Evolutionary conservation across 2,329 filamentous ascomycete species (phyloP).

Genomic region (Fusarium secorum): DNA sequence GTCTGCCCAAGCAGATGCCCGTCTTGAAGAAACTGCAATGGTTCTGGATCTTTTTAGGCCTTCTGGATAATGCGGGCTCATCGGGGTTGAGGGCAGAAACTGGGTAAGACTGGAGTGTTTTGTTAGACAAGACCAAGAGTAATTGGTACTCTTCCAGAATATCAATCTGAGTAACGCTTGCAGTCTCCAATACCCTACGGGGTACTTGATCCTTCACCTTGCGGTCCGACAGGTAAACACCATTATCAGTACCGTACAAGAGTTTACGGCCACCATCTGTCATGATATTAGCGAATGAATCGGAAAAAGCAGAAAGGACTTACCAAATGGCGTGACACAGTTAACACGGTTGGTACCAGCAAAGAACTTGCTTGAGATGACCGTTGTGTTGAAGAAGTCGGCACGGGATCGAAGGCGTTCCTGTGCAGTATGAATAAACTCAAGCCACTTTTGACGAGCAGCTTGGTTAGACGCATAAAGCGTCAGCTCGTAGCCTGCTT

Average conservation of each 20-base stretch:
- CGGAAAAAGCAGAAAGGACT: conserved; percentile 45
- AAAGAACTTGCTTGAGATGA: conserved; percentile 68
- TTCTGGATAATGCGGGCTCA: conserved; percentile 81
- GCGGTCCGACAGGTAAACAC: conserved; percentile 90
- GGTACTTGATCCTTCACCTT: conserved; percentile 85
- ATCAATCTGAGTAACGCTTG: conserved; percentile 92
- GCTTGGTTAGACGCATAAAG: conserved; percentile 87
- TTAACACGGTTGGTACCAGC: conserved; percentile 82
- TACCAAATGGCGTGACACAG: conserved; percentile 90
- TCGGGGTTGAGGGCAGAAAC: conserved; percentile 85
- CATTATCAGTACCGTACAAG: conserved; percentile 92
- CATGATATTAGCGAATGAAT: conserved; percentile 25
- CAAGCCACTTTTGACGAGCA: conserved; percentile 94
- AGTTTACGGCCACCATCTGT: conserved; percentile 92
- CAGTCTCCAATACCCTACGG: conserved; percentile 83
- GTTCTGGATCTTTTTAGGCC: conserved; percentile 94
- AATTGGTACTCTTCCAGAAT: conserved; percentile 95
- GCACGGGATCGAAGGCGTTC: conserved; percentile 85
- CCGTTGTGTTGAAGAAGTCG: conserved; percentile 83
- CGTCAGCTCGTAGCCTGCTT: conserved; percentile 92
- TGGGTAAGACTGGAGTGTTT: conserved; percentile 89
- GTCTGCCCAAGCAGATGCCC: conserved; percentile 91
- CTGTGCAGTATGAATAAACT: conserved; percentile 92
- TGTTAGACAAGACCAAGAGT: conserved; percentile 89
- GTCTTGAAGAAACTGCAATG: conserved; percentile 99